Conservation (phyloP, 78 protist species). For the Dictyostelium firmibasis region DNA sequence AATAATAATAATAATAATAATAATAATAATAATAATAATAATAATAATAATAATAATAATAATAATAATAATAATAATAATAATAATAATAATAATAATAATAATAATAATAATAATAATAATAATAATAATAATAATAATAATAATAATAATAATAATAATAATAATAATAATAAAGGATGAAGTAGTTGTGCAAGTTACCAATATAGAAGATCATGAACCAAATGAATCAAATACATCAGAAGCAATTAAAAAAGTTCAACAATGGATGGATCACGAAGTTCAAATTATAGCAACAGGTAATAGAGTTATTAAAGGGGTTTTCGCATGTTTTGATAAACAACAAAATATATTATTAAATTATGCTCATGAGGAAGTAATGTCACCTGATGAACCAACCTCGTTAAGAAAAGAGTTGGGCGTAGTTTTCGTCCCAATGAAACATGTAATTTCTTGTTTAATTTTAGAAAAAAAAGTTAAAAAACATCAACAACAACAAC, state of each 20-base stretch:
- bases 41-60: too few relatives aligned
- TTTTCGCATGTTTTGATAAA: constrained; percentile 43
- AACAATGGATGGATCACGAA: constrained; percentile 17
- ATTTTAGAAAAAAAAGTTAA: not conserved
- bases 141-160: not conserved
- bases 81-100: too few relatives aligned
- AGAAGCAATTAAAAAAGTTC: not conserved
- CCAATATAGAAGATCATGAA: not conserved
- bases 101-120: too few relatives aligned
- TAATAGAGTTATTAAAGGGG: constrained; percentile 20
- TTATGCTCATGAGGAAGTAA: constrained; percentile 18
- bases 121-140: too few relatives aligned
- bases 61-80: too few relatives aligned
- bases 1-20: too few relatives aligned
- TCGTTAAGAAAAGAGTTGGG: constrained; percentile 47
- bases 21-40: too few relatives aligned
- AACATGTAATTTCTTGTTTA: constrained; percentile 10
- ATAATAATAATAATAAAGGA: not conserved
- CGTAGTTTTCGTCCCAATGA: constrained; percentile 38
- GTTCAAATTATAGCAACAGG: constrained; percentile 1
- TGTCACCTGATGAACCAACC: not conserved
- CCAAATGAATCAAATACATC: constrained; percentile 16
- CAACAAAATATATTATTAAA: constrained; percentile 56
- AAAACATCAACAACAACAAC: not conserved
- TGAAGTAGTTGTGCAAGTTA: not conserved